Evolutionary conservation across 768 basidiomycete species (phyloP), one percentile per base, ranked within the genome.

Genomic region (Boletus rufocinnamomeus): DNA sequence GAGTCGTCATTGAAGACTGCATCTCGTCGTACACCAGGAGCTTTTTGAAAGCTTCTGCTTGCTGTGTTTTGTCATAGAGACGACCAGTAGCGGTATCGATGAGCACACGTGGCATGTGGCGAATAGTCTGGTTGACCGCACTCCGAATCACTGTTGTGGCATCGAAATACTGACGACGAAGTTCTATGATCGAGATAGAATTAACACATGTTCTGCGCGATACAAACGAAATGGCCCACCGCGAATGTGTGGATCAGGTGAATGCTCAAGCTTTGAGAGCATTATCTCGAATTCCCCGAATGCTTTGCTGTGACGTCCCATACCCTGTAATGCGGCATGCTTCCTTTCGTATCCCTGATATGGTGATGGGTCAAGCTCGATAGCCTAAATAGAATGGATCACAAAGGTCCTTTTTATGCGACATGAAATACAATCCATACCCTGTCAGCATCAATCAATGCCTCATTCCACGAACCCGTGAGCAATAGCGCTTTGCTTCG

Each of bases 331-430:
- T 25, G 52, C 60, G 0, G 52, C 17, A 44, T 66, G 25, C 49
- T 5, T 50, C 27, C 11, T 34, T 27, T 61, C 54, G 19, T 58
- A 62, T 0, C 56, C 50, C 2, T 16, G 2, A 38, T 59, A n/a
- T 5, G 30, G 48, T 27, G 48, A 58, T 16, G 46, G 21, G 3
- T 56, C 46, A 30, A 65, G 32, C 0, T 53, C 38, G n/a, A 66
- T 53, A 19, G 37, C 35, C 64, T 66, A 21, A 10, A 21, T 6
- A 8, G 8, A 10, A 45, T 19, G 9, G 19, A 32, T 43, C 25
- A 13, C 7, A 1, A 19, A 41, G 40, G 10, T 41, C n/a, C 40
- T 3, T 25, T 25, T 4, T 14, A 47, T 14, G 23, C 9, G 10
- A 13, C 7, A 5, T 2, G 34, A 37, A 4, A 21, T 13, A 38